Conservation (phyloP, 192 early-diverging fungal genomes). For the Linnemannia hyalina region DNA sequence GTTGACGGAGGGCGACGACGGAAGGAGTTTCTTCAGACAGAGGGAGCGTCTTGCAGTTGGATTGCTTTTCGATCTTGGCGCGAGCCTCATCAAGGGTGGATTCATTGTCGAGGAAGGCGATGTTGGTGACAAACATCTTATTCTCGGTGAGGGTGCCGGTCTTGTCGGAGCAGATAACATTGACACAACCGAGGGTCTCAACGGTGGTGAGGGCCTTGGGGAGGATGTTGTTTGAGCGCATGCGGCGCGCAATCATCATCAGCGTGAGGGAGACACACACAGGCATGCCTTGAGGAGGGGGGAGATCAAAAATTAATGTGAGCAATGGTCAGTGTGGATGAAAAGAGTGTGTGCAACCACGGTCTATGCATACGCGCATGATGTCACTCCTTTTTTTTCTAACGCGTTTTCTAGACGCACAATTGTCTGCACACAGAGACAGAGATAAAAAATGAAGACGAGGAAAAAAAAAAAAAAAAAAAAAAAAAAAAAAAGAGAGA, state of each 20-base stretch:
- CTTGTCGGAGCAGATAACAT: conserved; percentile 83
- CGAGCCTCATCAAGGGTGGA: conserved; percentile 6
- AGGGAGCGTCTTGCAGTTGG: background rate
- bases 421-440: background rate
- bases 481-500: background rate
- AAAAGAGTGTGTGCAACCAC: background rate
- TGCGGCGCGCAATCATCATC: conserved; percentile 77
- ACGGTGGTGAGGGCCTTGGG: conserved; percentile 85
- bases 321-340: background rate
- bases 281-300: conserved; percentile 59
- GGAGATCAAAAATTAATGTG: background rate
- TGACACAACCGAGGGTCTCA: conserved; percentile 86
- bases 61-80: conserved; percentile 12
- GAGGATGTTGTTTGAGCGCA: conserved; percentile 75
- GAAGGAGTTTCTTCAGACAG: background rate
- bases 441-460: background rate
- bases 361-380: background rate
- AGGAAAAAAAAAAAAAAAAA: background rate
- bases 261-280: conserved; percentile 79
- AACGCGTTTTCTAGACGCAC: conserved; percentile 4
- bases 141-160: conserved; percentile 88
- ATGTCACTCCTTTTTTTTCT: conserved; percentile 29
- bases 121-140: conserved; percentile 71
- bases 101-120: conserved; percentile 49
- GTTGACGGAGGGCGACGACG: conserved; percentile 16